Base-by-base conservation (phyloP, 257 asterid genomes). In the Jacaranda mimosifolia region DNA sequence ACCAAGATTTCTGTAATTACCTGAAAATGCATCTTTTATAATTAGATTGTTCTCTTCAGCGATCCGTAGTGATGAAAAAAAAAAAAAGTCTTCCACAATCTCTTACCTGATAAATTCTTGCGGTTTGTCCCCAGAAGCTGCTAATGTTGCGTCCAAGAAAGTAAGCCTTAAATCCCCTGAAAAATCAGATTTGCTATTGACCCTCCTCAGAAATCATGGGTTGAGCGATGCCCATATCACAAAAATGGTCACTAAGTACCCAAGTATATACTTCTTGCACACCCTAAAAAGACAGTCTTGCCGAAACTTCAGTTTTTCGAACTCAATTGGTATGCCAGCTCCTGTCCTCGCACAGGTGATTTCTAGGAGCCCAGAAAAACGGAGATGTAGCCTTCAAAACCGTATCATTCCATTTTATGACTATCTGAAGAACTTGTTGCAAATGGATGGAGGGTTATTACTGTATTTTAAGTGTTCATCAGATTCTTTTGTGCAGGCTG, bases 131-230 rank as follows among this genome's bases (percentile, higher is more conserved):
- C 67, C 67, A 0, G 43, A 60, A 60, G 67, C 43, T 26, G 67
- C 67, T 3, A 60, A 10, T 60, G 45, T 32, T 60, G 67, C 67
- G 3, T 60, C 42, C 18, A 60, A 60, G 42, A 60, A 60, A 26
- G 67, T 60, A 60, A 60, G 18, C 67, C 67, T 60, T 4, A 60
- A 60, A 26, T 60, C 67, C 67, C 43, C 67, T 3, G 43, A 60
- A 32, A 60, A 58, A 58, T 3, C 64, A 58, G 64, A 58, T 58
- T 58, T 21, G 64, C 39, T 58, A 21, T 9, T 58, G 39, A 58
- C 64, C 15, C 38, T 58, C 15, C 64, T 58, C 15, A 58, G 39
- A 58, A 58, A 58, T 58, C 39, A 58, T 1, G 64, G 64, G 21
- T 58, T 58, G 39, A 19, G 17, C 67, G 43, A 26, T 11, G 67